These are phyloP conservation scores for Talaromyces sp. DNA, from an alignment of 2,329 filamentous ascomycete genomes.

Conservation along the genomic window DNA sequence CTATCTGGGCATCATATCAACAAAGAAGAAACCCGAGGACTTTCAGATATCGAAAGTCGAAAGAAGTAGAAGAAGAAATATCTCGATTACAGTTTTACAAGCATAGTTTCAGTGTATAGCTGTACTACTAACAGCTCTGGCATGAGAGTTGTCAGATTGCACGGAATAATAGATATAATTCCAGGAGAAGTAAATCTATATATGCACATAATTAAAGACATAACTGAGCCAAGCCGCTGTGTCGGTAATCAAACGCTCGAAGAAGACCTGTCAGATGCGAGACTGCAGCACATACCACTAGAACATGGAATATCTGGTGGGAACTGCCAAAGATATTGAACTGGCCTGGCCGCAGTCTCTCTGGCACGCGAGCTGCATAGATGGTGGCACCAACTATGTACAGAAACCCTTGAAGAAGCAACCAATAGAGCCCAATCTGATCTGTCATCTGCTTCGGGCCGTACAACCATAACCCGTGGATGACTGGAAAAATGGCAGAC, in stretches of 20 bases:
- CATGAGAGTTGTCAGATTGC: neutral
- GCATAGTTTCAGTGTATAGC: neutral
- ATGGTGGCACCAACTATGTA: slow-evolving; percentile 83
- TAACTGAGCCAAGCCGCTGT: slow-evolving; percentile 52
- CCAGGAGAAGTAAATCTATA: slow-evolving; percentile 1
- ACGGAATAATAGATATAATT: neutral
- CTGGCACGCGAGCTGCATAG: slow-evolving; percentile 82
- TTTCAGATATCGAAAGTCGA: neutral
- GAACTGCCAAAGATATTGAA: slow-evolving; percentile 93
- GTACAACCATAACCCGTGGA: slow-evolving; percentile 69
- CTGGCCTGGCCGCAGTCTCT: slow-evolving; percentile 69
- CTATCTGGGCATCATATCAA: neutral
- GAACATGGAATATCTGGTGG: slow-evolving; percentile 92
- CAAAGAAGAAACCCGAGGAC: neutral
- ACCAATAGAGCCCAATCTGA: slow-evolving; percentile 76
- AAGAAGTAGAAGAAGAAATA: neutral
- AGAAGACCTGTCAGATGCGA: slow-evolving; percentile 78
- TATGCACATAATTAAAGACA: slow-evolving; percentile 8
- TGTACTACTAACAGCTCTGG: neutral
- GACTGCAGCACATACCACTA: slow-evolving; percentile 77
- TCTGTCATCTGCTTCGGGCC: slow-evolving; percentile 63
- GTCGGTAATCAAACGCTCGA: slow-evolving; percentile 82
- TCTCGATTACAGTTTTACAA: neutral
- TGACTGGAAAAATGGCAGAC: slow-evolving; percentile 76
- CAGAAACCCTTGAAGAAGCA: slow-evolving; percentile 72